phyloP scores from a whole-genome alignment of 306 rosid species.

The Dalbergia oliveri region DNA sequence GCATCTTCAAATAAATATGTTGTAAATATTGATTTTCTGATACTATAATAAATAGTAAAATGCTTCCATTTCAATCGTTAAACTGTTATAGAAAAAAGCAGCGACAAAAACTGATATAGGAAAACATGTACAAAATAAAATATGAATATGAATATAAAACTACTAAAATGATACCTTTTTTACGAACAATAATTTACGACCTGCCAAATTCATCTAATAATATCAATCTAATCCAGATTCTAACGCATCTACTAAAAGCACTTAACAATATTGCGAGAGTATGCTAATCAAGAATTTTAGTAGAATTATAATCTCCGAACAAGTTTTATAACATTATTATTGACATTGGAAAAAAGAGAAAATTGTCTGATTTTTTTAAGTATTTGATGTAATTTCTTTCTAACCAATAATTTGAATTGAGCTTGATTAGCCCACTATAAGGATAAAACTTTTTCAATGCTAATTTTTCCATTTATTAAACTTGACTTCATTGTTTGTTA shows the following conservation, averaged over 20 bases:
- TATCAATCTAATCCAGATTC: background rate
- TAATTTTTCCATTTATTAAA: too few relatives aligned
- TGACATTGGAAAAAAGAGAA: background rate
- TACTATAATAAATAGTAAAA: background rate
- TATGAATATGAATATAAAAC: background rate
- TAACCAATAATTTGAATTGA: too few relatives aligned
- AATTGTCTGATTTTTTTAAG: background rate
- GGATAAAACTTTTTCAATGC: too few relatives aligned
- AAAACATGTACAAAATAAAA: background rate
- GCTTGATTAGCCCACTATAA: too few relatives aligned
- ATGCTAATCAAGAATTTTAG: background rate
- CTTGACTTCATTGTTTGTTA: too few relatives aligned
- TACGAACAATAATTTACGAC: background rate
- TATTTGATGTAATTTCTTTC: too few relatives aligned
- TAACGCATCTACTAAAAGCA: background rate
- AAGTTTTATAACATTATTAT: background rate
- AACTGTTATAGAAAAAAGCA: background rate
- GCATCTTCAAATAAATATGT: background rate
- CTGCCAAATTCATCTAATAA: background rate
- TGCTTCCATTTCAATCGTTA: background rate
- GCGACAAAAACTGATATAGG: background rate
- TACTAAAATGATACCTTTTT: background rate
- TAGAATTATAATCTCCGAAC: background rate
- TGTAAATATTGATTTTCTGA: background rate
- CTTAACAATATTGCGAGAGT: background rate